Evolutionary conservation across 768 basidiomycete species (phyloP), one percentile per base, ranked within the genome.

Genomic region (Suillus americanus): DNA sequence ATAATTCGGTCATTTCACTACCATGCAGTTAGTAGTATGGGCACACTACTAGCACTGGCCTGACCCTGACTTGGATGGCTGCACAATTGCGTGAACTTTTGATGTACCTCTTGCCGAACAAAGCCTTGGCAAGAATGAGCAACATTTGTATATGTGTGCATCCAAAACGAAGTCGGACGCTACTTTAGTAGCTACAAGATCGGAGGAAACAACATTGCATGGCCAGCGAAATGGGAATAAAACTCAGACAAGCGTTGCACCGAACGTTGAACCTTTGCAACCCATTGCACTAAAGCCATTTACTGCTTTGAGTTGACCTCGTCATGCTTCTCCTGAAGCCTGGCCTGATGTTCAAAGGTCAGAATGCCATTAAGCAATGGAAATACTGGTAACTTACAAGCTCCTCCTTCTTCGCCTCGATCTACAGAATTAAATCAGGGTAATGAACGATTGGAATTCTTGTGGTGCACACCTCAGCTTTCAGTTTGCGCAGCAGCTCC

Each of bases 401-500:
- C 43, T 78, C 69, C 28, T 73, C 61, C 67, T 75, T 73, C 55
- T 78, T 75, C 18, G 66, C 63, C 48, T 75, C 74, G 18, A 78
- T 65, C 77, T 79, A 30, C 9, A 60, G 18, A 13, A 61, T 20
- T 30, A 33, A 28, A n/a, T 60, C 28, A 43, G 53, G 20, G 35
- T 1, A 18, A 60, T 18, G 12, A 41, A 61, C 16, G n/a, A 56
- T 37, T 30, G 5, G 2, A 35, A 59, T 41, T 28, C 25, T 7
- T 14, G 13, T 40, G 43, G 0, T 18, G 70, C 83, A 28, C 63
- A 89, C 90, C 80, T 84, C 69, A 18, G 74, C 78, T 77, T 72
- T 84, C 74, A 92, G 73, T 76, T 90, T 90, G 70, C 79, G 76
- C 48, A 92, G 71, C 62, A 86, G 80, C 68, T 82, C 83, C 14